Conservation (phyloP, 768 basidiomycete species). For the Gloeostereum incarnatum region DNA sequence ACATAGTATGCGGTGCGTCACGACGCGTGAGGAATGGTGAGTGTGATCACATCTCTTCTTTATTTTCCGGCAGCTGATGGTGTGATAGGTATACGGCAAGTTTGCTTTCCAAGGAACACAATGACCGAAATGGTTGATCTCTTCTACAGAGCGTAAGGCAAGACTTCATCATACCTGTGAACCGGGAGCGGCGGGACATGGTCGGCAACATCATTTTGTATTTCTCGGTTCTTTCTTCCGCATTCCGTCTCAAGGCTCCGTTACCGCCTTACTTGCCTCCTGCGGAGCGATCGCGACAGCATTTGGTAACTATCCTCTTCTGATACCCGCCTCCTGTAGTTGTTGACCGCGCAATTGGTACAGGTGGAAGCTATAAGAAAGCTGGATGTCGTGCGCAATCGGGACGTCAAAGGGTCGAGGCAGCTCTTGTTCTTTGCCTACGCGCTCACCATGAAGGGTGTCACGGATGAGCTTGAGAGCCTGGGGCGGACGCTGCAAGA, state of each 20-base stretch:
- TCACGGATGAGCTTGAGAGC: constrained; percentile 80
- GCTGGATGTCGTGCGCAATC: constrained; percentile 81
- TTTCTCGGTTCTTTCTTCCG: constrained; percentile 71
- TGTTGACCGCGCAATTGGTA: background rate
- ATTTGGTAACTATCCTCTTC: constrained; percentile 41
- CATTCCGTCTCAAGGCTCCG: constrained; percentile 80
- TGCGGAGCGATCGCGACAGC: constrained; percentile 74
- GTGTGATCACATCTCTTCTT: constrained; percentile 11
- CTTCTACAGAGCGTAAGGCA: constrained; percentile 58
- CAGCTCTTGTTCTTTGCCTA: constrained; percentile 94
- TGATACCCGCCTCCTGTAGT: background rate
- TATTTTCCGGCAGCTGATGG: constrained; percentile 1
- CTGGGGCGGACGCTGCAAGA: constrained; percentile 77
- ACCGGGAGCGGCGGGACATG: constrained; percentile 85
- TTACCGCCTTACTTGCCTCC: constrained; percentile 96
- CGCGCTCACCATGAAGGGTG: constrained; percentile 88
- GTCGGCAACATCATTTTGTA: constrained; percentile 91
- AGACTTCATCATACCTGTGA: constrained; percentile 90
- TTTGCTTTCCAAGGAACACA: constrained; percentile 1
- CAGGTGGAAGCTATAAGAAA: constrained; percentile 77
- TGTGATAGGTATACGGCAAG: constrained; percentile 61
- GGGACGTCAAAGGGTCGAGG: constrained; percentile 71
- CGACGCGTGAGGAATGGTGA: constrained; percentile 89
- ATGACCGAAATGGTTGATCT: background rate
- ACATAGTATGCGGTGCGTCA: constrained; percentile 97